Evolutionary conservation across 1,284 basidiomycete genomes (phyloP).

Genomic region (Athelia psychrophila): DNA sequence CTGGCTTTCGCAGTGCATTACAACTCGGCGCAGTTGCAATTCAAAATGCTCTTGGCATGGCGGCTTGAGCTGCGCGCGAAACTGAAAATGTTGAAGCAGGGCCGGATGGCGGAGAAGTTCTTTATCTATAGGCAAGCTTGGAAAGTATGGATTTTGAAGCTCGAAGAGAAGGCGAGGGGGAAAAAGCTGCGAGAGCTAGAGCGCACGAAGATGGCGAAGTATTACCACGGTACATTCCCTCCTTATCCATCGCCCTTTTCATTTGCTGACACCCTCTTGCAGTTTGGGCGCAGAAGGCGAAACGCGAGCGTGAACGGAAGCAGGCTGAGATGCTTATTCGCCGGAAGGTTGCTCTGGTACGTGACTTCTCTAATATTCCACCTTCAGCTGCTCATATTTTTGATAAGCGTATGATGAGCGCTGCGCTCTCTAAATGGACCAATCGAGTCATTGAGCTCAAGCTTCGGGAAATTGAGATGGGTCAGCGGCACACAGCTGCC

Average conservation of each 20-base stretch:
- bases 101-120: constrained; percentile 53
- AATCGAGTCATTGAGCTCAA: constrained; percentile 71
- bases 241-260: constrained; percentile 1
- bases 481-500: constrained; percentile 44
- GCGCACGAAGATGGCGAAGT: constrained; percentile 30
- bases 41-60: constrained; percentile 54
- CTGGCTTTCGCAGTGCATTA: constrained; percentile 49
- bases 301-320: constrained; percentile 30
- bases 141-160: constrained; percentile 47
- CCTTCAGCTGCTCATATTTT: neutral
- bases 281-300: constrained; percentile 48
- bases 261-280: constrained; percentile 8
- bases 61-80: constrained; percentile 51
- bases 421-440: constrained; percentile 58
- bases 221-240: constrained; percentile 44
- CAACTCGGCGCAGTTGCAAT: constrained; percentile 41
- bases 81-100: constrained; percentile 53
- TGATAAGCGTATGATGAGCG: constrained; percentile 49
- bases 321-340: constrained; percentile 39
- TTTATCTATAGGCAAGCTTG: constrained; percentile 51
- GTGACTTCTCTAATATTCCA: constrained; percentile 10
- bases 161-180: constrained; percentile 47
- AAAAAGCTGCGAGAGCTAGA: constrained; percentile 45
- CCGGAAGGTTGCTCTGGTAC: constrained; percentile 39
- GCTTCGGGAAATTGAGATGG: constrained; percentile 61